Evolutionary conservation across 441 rosid species (phyloP).

Genomic region (Adansonia madagascariensis): DNA sequence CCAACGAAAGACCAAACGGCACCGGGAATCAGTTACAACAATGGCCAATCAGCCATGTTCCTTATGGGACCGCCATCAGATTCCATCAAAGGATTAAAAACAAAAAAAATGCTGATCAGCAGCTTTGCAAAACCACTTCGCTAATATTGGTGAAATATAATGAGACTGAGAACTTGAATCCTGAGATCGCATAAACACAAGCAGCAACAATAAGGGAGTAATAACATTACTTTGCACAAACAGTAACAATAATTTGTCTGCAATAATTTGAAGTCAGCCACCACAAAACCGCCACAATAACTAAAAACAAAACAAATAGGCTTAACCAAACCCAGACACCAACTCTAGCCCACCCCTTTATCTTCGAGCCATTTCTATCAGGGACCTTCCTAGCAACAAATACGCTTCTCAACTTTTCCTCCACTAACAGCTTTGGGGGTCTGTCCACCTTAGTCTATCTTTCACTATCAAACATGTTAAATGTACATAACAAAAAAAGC

Average conservation of each 20-base stretch:
- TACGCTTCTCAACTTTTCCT: conserved; percentile 38
- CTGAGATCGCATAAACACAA: neutral
- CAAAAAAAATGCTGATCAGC: neutral
- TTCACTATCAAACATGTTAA: conserved; percentile 63
- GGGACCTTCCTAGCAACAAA: conserved; percentile 39
- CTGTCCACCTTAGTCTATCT: conserved; percentile 46
- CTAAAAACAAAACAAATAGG: conserved; percentile 33
- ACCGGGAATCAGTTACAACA: neutral
- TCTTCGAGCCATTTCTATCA: conserved; percentile 27
- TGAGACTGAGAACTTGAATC: neutral
- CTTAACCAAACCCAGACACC: conserved; percentile 36
- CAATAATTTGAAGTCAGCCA: conserved; percentile 29
- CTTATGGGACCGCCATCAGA: neutral
- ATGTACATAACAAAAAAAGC: conserved; percentile 50
- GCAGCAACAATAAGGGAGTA: conserved; percentile 15
- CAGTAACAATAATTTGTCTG: conserved; percentile 41
- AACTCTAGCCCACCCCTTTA: conserved; percentile 30
- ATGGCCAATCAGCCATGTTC: neutral
- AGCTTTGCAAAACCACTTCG: neutral
- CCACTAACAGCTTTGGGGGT: conserved; percentile 40
- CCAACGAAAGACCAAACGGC: neutral
- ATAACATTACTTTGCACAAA: conserved; percentile 46
- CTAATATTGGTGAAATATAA: neutral
- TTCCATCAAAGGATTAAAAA: too few relatives aligned
- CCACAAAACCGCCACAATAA: conserved; percentile 34